A percentile compares a stretch with the other conserved stretches of the same genome.
Conservation (phyloP, 2,329 filamentous ascomycete species). For the Sporothrix globosa region DNA sequence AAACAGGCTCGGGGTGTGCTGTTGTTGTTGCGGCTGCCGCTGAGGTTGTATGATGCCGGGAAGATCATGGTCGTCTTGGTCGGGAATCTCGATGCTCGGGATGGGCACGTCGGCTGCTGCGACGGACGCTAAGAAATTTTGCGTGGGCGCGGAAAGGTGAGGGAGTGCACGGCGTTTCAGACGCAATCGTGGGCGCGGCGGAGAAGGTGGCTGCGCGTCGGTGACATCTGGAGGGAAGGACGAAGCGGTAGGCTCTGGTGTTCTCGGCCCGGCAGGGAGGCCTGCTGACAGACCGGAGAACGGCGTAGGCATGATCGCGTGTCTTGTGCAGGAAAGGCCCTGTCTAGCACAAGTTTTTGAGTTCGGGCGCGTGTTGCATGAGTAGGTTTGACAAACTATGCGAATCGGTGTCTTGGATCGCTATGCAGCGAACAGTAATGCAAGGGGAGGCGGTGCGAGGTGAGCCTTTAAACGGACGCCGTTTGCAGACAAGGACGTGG, state of each 20-base stretch:
- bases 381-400: constrained; percentile 8
- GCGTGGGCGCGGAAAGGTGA: constrained; percentile 58
- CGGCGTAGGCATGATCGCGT: constrained; percentile 50
- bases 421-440: not conserved
- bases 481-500: constrained; percentile 20
- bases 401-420: not conserved
- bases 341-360: constrained; percentile 22
- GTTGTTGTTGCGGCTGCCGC: constrained; percentile 9
- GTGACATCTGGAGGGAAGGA: constrained; percentile 40
- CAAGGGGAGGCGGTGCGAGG: constrained; percentile 18
- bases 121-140: constrained; percentile 69
- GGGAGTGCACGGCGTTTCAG: constrained; percentile 60
- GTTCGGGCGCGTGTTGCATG: constrained; percentile 24
- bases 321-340: not conserved
- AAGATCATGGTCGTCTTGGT: constrained; percentile 41
- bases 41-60: not conserved
- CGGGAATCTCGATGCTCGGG: constrained; percentile 65
- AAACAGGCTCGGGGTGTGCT: not conserved
- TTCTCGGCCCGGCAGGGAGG: constrained; percentile 53
- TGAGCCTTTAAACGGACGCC: not conserved
- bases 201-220: constrained; percentile 50
- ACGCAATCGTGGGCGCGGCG: constrained; percentile 58
- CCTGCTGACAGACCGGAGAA: constrained; percentile 50
- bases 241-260: constrained; percentile 53
- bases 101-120: constrained; percentile 66